Evolutionary conservation across 768 basidiomycete genomes (phyloP).

Genomic region (Leccinum ochraceum): DNA sequence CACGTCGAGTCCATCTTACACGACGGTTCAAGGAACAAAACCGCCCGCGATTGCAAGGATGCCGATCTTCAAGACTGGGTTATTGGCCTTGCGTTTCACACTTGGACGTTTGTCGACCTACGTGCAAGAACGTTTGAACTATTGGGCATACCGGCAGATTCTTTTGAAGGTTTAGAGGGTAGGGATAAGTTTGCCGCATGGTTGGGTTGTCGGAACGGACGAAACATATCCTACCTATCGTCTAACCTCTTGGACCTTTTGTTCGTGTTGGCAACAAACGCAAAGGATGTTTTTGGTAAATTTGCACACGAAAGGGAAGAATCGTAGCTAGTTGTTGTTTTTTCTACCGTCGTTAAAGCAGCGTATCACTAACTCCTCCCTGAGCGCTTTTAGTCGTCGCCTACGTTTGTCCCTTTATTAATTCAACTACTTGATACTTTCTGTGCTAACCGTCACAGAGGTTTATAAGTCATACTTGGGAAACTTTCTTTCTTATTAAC

Average conservation of each 20-base stretch:
- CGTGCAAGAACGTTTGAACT: background rate
- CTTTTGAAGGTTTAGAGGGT: background rate
- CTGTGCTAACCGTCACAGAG: too few species aligned
- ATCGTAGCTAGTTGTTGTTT: too few species aligned
- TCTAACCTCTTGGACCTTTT: background rate
- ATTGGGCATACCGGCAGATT: background rate
- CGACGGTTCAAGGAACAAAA: background rate
- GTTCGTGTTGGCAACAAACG: too few species aligned
- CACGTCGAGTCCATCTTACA: background rate
- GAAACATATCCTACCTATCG: background rate
- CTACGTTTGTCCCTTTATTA: too few species aligned
- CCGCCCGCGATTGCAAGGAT: background rate
- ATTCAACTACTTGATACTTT: too few species aligned
- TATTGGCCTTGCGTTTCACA: background rate
- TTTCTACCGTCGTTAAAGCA: too few species aligned
- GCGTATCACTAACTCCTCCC: too few species aligned
- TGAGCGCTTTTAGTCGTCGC: too few species aligned
- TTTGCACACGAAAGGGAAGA: too few species aligned
- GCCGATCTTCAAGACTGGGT: background rate
- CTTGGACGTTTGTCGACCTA: background rate
- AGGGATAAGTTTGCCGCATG: background rate
- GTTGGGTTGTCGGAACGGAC: background rate
- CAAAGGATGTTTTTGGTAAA: too few species aligned
- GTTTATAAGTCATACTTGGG: too few species aligned
- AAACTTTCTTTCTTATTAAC: too few species aligned